Percentiles rank a stretch among this genome's conserved stretches.
Conservation (phyloP, 139 green algal genomes). For the Picochlorum sp. region DNA sequence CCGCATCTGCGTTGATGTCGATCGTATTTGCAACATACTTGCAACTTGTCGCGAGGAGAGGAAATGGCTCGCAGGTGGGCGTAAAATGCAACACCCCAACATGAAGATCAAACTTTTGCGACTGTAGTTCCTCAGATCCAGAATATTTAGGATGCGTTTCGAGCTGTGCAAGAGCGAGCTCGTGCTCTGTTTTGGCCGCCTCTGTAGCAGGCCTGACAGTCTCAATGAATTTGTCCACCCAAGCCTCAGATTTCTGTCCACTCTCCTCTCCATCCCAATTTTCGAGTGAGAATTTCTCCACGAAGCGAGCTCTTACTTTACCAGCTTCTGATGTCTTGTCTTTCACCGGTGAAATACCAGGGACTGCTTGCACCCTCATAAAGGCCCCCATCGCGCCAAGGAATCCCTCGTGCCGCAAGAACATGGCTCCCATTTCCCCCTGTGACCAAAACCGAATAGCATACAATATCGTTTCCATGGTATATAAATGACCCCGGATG, state of each 20-base stretch:
- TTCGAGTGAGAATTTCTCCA: slow-evolving; percentile 89
- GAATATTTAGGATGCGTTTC: slow-evolving; percentile 8
- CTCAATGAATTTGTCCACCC: slow-evolving; percentile 87
- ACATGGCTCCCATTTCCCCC: slow-evolving; percentile 91
- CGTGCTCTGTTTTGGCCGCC: slow-evolving; percentile 27
- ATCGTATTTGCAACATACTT: slow-evolving; percentile 88
- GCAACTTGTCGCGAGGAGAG: slow-evolving; percentile 65
- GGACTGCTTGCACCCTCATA: slow-evolving; percentile 74
- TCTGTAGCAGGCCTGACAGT: slow-evolving; percentile 31
- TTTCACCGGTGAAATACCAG: background rate
- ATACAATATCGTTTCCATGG: slow-evolving; percentile 98
- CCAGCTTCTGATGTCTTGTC: background rate
- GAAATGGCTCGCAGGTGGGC: slow-evolving; percentile 77
- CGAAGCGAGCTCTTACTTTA: slow-evolving; percentile 65
- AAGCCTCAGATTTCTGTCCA: slow-evolving; percentile 69
- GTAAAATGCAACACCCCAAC: slow-evolving; percentile 93
- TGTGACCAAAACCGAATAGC: slow-evolving; percentile 96
- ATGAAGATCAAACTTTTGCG: slow-evolving; percentile 48
- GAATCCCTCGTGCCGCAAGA: slow-evolving; percentile 96
- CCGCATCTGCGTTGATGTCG: slow-evolving; percentile 66
- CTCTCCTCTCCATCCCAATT: slow-evolving; percentile 63
- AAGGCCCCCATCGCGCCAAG: slow-evolving; percentile 93
- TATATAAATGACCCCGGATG: slow-evolving; percentile 97
- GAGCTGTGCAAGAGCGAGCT: slow-evolving; percentile 8
- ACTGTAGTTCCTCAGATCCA: background rate